phyloP scores from a whole-genome alignment of 2,329 filamentous ascomycete species.

The Epichloe baconii region DNA sequence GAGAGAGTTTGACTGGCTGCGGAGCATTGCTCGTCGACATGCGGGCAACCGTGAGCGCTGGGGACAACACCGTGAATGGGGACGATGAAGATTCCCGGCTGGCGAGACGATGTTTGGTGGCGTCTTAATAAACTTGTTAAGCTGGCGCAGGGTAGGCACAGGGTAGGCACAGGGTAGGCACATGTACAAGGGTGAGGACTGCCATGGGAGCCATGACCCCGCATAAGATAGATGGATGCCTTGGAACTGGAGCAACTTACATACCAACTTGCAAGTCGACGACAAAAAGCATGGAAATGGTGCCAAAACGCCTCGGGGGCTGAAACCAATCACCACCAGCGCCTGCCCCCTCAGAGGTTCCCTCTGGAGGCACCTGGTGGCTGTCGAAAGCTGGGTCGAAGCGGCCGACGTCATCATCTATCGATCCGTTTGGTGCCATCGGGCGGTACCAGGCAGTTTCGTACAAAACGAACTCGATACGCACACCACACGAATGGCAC shows the following conservation, averaged over 20 bases:
- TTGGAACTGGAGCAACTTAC: too few relatives aligned
- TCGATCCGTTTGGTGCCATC: background rate
- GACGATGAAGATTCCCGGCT: background rate
- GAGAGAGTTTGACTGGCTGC: conserved; percentile 67
- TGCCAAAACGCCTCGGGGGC: too few relatives aligned
- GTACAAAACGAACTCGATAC: background rate
- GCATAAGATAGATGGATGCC: too few relatives aligned
- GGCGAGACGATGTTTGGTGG: too few relatives aligned
- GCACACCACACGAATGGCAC: background rate
- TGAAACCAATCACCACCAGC: background rate
- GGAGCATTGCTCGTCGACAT: conserved; percentile 42
- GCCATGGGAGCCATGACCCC: too few relatives aligned
- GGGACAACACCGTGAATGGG: background rate
- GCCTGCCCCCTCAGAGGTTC: background rate
- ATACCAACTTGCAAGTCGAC: too few relatives aligned
- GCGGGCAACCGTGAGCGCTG: conserved; percentile 13
- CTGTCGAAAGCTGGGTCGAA: background rate
- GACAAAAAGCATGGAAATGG: too few relatives aligned
- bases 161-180: too few relatives aligned
- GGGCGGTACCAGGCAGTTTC: background rate
- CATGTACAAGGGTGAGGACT: too few relatives aligned
- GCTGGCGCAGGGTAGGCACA: too few relatives aligned
- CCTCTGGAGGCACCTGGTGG: background rate
- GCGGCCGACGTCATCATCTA: conserved; percentile 6
- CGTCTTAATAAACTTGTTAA: too few relatives aligned